Evolutionary conservation across 371 early-diverging fungal species (phyloP), one percentile per base, ranked within the genome.

Genomic region (Nematocida homosporus): DNA sequence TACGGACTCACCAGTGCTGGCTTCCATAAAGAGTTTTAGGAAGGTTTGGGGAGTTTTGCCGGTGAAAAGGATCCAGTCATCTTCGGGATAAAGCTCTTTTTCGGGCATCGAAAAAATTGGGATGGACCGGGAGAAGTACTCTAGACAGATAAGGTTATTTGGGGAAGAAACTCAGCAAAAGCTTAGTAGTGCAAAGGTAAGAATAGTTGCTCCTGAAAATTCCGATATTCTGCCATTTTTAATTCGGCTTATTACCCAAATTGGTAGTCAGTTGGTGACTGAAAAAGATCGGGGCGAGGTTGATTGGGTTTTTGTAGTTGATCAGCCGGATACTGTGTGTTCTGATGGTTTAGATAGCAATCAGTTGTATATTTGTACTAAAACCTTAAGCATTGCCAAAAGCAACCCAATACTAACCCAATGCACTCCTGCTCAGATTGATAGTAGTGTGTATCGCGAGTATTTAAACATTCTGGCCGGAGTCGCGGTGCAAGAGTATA

Each of bases 71-170:
- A 59, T 57, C 69, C 69, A 68, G 50, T 68, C 69, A 6, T 59
- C 1, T 41, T 68, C 60, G 6, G 6, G 63, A 5, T 8, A n/a
- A 10, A 63, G 25, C 8, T 63, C 63, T 63, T 63, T 57, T 57
- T 41, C 41, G 27, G 42, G 63, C 47, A 8, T 13, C 32, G 13
- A 3, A 16, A 38, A 25, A 6, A 40, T 18, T 5, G 23, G 13
- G 52, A 72, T 72, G 75, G 10, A 60, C 34, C 30, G 66, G 34
- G 57, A 75, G 37, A 59, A 66, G 57, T 80, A 82, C 63, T 79
- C 80, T 37, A 67, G 83, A 53, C 83, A 82, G 56, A 79, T 82
- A 18, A 52, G 78, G 27, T 65, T 80, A 48, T 80, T 82, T 79
- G 83, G 83, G 18, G 53, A 66, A 20, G 67, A 77, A 16, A 68